Conservation (phyloP, 2,329 filamentous ascomycete species). For the Paraphoma sp. region DNA sequence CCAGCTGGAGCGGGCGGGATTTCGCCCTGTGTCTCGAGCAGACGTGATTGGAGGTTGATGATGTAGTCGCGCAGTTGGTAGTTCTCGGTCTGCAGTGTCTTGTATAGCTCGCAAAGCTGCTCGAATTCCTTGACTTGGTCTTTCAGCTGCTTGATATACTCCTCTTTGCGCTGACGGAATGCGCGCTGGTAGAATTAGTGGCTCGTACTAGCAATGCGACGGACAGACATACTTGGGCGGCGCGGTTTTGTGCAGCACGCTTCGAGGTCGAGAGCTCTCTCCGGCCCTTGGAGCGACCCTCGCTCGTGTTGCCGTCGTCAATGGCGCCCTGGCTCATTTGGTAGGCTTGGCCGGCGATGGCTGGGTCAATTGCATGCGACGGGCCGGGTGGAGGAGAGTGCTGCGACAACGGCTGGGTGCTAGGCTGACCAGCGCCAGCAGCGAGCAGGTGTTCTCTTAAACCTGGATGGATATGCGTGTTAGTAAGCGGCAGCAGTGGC, state of each 20-base stretch:
- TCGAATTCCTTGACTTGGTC: conserved; percentile 86
- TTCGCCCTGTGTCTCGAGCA: conserved; percentile 84
- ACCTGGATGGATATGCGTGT: conserved; percentile 52
- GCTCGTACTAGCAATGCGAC: conserved; percentile 3
- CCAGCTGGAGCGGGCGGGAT: conserved; percentile 83
- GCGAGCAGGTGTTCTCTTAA: conserved; percentile 69
- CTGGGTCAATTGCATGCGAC: conserved; percentile 64
- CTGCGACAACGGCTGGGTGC: conserved; percentile 41
- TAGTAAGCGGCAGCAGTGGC: conserved; percentile 38
- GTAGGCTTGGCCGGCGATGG: conserved; percentile 60
- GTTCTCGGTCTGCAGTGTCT: conserved; percentile 85
- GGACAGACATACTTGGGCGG: conserved; percentile 76
- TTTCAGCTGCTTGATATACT: conserved; percentile 97
- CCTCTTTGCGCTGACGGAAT: conserved; percentile 96
- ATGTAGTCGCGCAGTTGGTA: conserved; percentile 92
- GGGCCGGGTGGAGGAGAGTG: conserved; percentile 46
- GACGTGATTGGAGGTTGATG: conserved; percentile 83
- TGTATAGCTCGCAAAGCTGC: conserved; percentile 77
- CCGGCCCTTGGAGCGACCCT: conserved; percentile 69
- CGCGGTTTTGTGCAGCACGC: conserved; percentile 93
- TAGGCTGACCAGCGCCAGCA: conserved; percentile 54
- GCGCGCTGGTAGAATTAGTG: conserved; percentile 70
- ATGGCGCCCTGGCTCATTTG: conserved; percentile 56
- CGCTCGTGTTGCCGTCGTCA: conserved; percentile 53
- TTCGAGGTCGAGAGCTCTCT: conserved; percentile 94